These are phyloP conservation scores for Avena eriantha DNA, from an alignment of 176 grass and related monocot species.

Conservation along the genomic window DNA sequence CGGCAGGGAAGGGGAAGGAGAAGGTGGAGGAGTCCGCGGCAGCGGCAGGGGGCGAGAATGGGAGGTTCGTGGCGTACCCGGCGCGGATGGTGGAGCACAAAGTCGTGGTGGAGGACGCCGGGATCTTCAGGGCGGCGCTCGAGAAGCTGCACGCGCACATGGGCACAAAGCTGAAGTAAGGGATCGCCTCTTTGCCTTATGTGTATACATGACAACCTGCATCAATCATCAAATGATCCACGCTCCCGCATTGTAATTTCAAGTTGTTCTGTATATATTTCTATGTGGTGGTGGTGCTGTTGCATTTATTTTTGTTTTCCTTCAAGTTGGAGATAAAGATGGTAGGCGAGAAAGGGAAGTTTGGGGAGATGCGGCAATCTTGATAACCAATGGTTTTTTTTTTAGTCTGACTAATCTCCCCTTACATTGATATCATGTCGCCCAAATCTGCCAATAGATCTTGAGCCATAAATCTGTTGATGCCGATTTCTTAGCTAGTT, in stretches of 20 bases:
- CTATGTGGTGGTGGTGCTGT: constrained; percentile 25
- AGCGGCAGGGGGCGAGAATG: background rate
- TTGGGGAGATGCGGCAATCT: constrained; percentile 14
- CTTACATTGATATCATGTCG: constrained; percentile 45
- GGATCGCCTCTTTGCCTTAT: background rate
- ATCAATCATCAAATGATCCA: constrained; percentile 15
- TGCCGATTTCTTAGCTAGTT: background rate
- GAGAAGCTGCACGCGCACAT: constrained; percentile 61
- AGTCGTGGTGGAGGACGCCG: constrained; percentile 47
- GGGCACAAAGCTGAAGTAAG: constrained; percentile 62
- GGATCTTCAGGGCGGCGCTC: constrained; percentile 52
- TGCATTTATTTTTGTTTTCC: constrained; percentile 16
- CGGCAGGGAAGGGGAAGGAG: constrained; percentile 44
- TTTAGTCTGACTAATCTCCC: constrained; percentile 49
- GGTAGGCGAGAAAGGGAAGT: constrained; percentile 40
- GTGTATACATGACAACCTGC: background rate
- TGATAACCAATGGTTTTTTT: constrained; percentile 26
- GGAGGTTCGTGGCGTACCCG: constrained; percentile 49
- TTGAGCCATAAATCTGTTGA: constrained; percentile 12
- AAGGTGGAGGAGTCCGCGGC: constrained; percentile 34
- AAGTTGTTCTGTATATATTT: background rate
- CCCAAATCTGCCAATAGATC: constrained; percentile 41
- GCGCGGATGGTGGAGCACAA: constrained; percentile 41
- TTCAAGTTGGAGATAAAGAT: constrained; percentile 44
- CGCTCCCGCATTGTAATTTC: constrained; percentile 33